phyloP scores from a whole-genome alignment of 1,139 yeast species.

The Suhomyces ambrosiae region DNA sequence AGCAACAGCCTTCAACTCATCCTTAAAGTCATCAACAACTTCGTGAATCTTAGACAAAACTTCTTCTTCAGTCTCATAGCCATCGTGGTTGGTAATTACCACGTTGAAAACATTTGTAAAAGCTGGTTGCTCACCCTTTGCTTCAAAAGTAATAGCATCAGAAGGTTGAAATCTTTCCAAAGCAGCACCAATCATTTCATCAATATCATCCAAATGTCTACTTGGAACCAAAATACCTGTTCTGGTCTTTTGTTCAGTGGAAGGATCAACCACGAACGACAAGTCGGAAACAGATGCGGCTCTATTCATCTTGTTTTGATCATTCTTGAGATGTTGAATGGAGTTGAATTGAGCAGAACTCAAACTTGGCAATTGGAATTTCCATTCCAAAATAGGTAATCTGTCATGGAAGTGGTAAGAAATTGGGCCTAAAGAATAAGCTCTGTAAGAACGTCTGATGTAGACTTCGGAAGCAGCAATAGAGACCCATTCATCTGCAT shows the following conservation, averaged over 20 bases:
- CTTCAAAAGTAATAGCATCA: slow-evolving; percentile 42
- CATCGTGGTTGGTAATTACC: slow-evolving; percentile 72
- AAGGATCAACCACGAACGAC: slow-evolving; percentile 75
- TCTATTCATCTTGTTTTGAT: slow-evolving; percentile 58
- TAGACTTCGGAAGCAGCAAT: slow-evolving; percentile 97
- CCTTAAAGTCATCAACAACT: slow-evolving; percentile 66
- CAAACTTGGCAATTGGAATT: slow-evolving; percentile 81
- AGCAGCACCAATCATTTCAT: slow-evolving; percentile 76
- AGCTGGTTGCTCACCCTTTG: slow-evolving; percentile 35
- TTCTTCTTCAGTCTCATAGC: slow-evolving; percentile 71
- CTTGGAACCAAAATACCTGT: slow-evolving; percentile 87
- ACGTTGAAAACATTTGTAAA: slow-evolving; percentile 81
- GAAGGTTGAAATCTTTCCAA: slow-evolving; percentile 66
- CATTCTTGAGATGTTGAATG: slow-evolving; percentile 52
- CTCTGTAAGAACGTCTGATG: slow-evolving; percentile 95
- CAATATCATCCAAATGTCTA: slow-evolving; percentile 84
- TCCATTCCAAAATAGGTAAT: slow-evolving; percentile 81
- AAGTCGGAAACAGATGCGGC: slow-evolving; percentile 92
- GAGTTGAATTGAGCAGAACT: slow-evolving; percentile 69
- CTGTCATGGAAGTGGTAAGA: slow-evolving; percentile 61
- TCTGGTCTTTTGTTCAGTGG: slow-evolving; percentile 59
- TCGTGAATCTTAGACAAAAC: slow-evolving; percentile 64
- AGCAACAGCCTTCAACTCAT: slow-evolving; percentile 67
- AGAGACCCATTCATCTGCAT: slow-evolving; percentile 83
- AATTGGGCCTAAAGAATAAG: slow-evolving; percentile 83